Evolutionary conservation across 805 yeast species (phyloP), one percentile per base, ranked within the genome.

Genomic region (Kuraishia floccosa): DNA sequence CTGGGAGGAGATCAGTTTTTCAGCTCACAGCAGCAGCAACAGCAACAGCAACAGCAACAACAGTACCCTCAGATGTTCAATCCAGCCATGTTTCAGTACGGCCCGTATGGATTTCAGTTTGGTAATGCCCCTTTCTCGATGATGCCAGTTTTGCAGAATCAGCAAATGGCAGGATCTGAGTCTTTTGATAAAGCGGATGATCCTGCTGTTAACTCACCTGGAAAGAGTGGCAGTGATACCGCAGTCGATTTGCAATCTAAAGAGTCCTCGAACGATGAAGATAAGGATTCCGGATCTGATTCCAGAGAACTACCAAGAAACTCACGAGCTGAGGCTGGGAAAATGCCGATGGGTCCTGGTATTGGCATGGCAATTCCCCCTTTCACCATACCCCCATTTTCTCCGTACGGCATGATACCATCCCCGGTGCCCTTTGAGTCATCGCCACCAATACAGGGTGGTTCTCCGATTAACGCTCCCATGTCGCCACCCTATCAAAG

Each of bases 361-460:
- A 28, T 30, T 20, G 33, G 27, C n/a, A 7, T 30, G 15, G 31
- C 54, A 2, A 33, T 46, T 30, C 45, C 57, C 7, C 60, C 65
- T 1, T 69, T 60, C 40, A 56, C 68, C 58, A 61, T 67, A 46
- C 70, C 67, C 15, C 64, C 70, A 0, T 72, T 68, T 39, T 55
- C 49, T 36, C 72, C 75, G 1, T 70, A 68, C 42, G 56, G 60
- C 8, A 43, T 54, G 42, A 30, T 30, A 37, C 56, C 20, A 15
- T 17, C 50, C 56, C 10, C 46, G 47, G 13, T 32, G 31, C 35
- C 28, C 10, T 35, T 42, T 15, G 44, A 37, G 25, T 40, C 35
- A 8, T 32, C 42, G 8, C 41, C 44, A 10, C 44, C 48, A 21
- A 32, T 25, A 17, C n/a, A n/a, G n/a, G n/a, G n/a, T n/a, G n/a